Base-by-base conservation (phyloP, 345 rosid species). In the Jatropha curcas region DNA sequence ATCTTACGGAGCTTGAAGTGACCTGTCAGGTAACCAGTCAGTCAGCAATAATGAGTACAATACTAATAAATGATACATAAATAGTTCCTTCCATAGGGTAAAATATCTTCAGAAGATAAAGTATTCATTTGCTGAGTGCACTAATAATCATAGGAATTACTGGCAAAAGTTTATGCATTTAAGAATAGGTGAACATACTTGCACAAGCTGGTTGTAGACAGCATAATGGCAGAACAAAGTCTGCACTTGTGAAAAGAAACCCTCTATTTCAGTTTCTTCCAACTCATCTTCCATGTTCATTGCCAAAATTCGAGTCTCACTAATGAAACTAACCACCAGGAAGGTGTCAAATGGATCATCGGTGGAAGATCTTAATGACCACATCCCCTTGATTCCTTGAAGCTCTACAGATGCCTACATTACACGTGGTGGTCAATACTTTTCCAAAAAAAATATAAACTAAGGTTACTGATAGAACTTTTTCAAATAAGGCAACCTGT, bases 351-450 rank as follows among this genome's bases (percentile, higher is more conserved):
- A 92, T 68, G 93, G 88, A 81, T 94, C 98, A 72, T 92, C 93
- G 50, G 88, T 85, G 24, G 97, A 89, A 53, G 93, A 88, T 84
- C 95, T 90, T 71, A 94, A 65, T 34, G 98, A 92, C 98, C 98
- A 94, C 93, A 94, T 90, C 79, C 98, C 98, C 81, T 94, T 92
- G 82, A 94, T 90, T 61, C 97, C 98, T 86, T 90, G 97, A 86
- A 94, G 94, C 82, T 92, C 98, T 61, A 92, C 97, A 0, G 98
- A 94, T 39, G 97, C 98, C 98, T 94, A 67, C 37, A 60, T 74
- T 64, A 9, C 76, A 77, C 27, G 73, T 33, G 68, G 9, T 24
- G 55, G 56, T 19, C 67, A 79, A 67, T 73, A 37, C 73, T 28
- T 57, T 65, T 33, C 67, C 39, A 28, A 30, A 71, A 25, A 71